phyloP scores from a whole-genome alignment of 768 basidiomycete species.

The Trichaptum fuscoviolaceum region DNA sequence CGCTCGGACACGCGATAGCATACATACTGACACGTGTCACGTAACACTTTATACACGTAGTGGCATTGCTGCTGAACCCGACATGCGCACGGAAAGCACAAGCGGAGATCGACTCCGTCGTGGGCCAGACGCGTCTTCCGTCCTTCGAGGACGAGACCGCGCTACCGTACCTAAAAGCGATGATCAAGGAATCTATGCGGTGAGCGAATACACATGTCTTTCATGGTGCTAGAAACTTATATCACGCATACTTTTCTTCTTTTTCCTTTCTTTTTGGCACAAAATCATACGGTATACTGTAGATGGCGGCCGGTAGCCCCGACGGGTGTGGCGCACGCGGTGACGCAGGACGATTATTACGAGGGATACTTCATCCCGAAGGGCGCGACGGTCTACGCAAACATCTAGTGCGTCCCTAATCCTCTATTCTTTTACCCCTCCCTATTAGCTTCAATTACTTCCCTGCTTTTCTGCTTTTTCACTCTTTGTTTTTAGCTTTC shows the following conservation, averaged over 20 bases:
- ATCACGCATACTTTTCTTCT: neutral
- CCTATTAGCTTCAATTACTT: too few relatives aligned
- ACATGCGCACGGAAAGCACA: slow-evolving; percentile 9
- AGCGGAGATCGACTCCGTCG: slow-evolving; percentile 9
- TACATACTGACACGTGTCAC: too few relatives aligned
- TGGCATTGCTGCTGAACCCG: slow-evolving; percentile 26
- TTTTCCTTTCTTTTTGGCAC: neutral
- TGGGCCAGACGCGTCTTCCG: slow-evolving; percentile 9
- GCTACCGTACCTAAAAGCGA: slow-evolving; percentile 21
- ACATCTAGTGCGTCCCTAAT: slow-evolving; percentile 19
- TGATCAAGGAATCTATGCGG: slow-evolving; percentile 29
- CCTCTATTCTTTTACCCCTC: too few relatives aligned
- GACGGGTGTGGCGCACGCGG: slow-evolving; percentile 19
- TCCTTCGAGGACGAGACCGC: slow-evolving; percentile 9
- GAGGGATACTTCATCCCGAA: slow-evolving; percentile 23
- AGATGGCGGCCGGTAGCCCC: slow-evolving; percentile 20
- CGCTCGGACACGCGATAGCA: too few relatives aligned
- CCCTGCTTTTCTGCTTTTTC: neutral
- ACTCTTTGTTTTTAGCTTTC: too few relatives aligned
- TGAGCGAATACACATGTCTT: slow-evolving; percentile 2
- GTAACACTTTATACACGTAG: slow-evolving; percentile 11
- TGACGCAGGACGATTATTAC: slow-evolving; percentile 20
- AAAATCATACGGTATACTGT: neutral
- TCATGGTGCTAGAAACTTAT: too few relatives aligned
- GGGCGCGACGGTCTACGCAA: slow-evolving; percentile 18